These are phyloP conservation scores for Cicer yamashitae DNA, from an alignment of 306 rosid genomes.

Conservation along the genomic window DNA sequence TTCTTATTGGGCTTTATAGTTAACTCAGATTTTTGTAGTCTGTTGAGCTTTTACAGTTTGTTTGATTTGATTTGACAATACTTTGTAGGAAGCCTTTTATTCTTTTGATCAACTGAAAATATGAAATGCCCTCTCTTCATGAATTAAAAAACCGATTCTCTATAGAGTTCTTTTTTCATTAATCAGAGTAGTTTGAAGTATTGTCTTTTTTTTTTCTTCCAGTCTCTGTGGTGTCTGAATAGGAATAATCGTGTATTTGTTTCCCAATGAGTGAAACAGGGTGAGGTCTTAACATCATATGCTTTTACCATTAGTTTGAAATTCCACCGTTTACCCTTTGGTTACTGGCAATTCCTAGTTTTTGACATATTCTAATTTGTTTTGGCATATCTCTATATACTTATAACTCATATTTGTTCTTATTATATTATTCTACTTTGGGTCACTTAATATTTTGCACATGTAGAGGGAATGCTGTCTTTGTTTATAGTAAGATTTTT, in stretches of 20 bases:
- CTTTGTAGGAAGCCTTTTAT: neutral
- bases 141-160: neutral
- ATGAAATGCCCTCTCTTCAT: neutral
- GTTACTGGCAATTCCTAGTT: neutral
- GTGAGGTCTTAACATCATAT: neutral
- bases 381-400: neutral
- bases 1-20: neutral
- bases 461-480: conserved; percentile 11
- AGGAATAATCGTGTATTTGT: neutral
- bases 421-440: conserved; percentile 16
- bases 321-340: neutral
- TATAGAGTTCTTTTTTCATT: neutral
- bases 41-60: conserved; percentile 22
- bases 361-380: conserved; percentile 17
- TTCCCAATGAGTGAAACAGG: conserved; percentile 16
- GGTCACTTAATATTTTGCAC: conserved; percentile 18
- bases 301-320: conserved; percentile 24
- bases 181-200: conserved; percentile 2
- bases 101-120: neutral
- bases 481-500: neutral
- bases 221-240: neutral
- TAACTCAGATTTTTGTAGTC: neutral
- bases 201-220: neutral
- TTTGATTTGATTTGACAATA: neutral
- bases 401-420: neutral